Conservation (phyloP, 2,329 filamentous ascomycete genomes). For the Pseudodiploospora longispora region DNA sequence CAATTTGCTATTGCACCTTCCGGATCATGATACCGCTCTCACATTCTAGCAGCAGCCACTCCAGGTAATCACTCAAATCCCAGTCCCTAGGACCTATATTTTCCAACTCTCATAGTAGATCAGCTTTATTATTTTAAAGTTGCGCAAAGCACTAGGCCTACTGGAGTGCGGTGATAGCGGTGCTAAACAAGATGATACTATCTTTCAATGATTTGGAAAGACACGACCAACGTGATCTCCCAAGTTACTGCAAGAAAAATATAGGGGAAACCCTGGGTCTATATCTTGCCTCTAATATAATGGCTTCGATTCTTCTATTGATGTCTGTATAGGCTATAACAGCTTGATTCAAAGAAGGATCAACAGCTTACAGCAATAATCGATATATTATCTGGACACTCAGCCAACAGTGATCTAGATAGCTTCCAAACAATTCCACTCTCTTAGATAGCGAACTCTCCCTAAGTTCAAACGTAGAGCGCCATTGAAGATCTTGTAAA, state of each 20-base stretch:
- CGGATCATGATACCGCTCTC: slow-evolving; percentile 57
- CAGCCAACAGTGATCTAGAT: no score
- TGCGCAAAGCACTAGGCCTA: slow-evolving; percentile 32
- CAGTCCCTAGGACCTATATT: slow-evolving; percentile 51
- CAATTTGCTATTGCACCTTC: slow-evolving; percentile 49
- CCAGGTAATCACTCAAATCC: slow-evolving; percentile 42
- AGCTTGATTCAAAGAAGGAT: no score
- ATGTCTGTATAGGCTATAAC: not conserved
- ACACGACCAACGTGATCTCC: not conserved
- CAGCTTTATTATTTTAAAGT: slow-evolving; percentile 14
- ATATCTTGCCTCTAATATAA: slow-evolving; percentile 1
- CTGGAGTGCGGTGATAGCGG: slow-evolving; percentile 32
- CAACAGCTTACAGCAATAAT: no score
- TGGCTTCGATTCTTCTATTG: not conserved
- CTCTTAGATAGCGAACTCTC: no score
- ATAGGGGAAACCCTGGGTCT: slow-evolving; percentile 22
- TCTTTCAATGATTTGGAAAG: slow-evolving; percentile 26
- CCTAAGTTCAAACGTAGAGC: no score
- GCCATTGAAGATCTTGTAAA: no score
- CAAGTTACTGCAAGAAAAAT: slow-evolving; percentile 28
- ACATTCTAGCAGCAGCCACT: slow-evolving; percentile 56
- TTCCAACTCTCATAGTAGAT: slow-evolving; percentile 32
- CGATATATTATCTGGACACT: no score
- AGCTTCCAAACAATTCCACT: no score
- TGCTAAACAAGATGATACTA: slow-evolving; percentile 30